Percentiles rank a stretch among this genome's conserved stretches.
Conservation (phyloP, 78 protist species). For the Pigoraptor vietnamica region DNA sequence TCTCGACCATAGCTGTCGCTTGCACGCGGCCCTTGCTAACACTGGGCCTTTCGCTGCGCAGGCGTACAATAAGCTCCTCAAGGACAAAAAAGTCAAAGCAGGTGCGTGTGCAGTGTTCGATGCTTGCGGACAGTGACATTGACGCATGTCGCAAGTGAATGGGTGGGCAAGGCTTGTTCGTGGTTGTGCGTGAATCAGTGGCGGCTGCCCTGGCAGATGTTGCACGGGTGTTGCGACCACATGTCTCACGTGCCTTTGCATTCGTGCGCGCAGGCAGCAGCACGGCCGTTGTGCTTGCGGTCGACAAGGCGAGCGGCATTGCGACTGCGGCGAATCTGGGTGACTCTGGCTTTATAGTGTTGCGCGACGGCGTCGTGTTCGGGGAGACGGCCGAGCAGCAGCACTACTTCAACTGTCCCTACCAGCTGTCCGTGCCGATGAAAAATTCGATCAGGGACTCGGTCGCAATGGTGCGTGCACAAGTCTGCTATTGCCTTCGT, state of each 20-base stretch:
- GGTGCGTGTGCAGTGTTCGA: no score
- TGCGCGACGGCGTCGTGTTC: constrained; percentile 37
- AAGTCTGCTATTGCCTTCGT: no score
- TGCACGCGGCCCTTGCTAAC: neutral
- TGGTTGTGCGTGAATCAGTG: no score
- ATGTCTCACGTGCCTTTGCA: neutral
- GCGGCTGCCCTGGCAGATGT: no score
- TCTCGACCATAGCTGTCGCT: no score
- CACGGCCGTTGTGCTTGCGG: constrained; percentile 53
- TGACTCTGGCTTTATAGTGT: constrained; percentile 61
- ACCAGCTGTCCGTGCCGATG: constrained; percentile 63
- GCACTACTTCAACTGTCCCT: constrained; percentile 69
- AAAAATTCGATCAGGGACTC: no score
- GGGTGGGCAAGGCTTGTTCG: no score
- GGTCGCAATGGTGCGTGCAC: no score
- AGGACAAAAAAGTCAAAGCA: constrained; percentile 11
- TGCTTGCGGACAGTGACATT: no score
- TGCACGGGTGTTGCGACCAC: no score
- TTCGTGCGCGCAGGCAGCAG: constrained; percentile 52
- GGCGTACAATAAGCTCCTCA: constrained; percentile 27
- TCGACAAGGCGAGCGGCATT: constrained; percentile 5
- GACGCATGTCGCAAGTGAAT: no score
- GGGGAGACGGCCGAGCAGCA: constrained; percentile 59
- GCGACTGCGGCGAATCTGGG: constrained; percentile 62
- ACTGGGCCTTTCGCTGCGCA: constrained; percentile 36